Base-by-base conservation (phyloP, 2,329 filamentous ascomycete species). In the Sporothrix variecibatus region DNA sequence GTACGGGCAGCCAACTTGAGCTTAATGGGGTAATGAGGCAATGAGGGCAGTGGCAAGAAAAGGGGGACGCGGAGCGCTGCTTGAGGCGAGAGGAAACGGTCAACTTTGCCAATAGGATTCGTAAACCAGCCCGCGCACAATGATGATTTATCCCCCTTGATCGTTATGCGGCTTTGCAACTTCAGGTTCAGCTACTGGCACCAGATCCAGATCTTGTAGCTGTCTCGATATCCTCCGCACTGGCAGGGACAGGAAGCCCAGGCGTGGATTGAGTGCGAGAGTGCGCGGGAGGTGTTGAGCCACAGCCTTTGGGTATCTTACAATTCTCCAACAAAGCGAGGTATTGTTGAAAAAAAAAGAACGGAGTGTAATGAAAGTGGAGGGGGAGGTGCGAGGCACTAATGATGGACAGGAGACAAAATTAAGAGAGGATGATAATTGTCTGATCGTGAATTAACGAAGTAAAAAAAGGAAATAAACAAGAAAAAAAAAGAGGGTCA, bases 401-500 rank as follows among this genome's bases (percentile, higher is more conserved):
- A 31, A 3, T 20, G 46, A 51, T 31, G 5, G 28, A 34, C 17
- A 26, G 28, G 28, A 3, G 20, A 34, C 34, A 64, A 40, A 34
- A 53, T 3, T 15, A 23, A 38, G 8, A 53, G 20, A 69, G 46
- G 15, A 40, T 34, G 62, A 49, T 38, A 31, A 67, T 28, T 49
- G 3, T 49, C 11, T 2, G 46, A 15, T 38, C 26, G 46, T 15
- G 28, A 56, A 69, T 9, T 15, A 2, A 69, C 15, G 17, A 49
- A 68, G 28, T 8, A 53, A 26, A 2, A 34, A 31, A 26, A 31
- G 12, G 26, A 23, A 69, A 53, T 51, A 34, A 69, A 69, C 28
- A 69, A 53, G 43, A 31, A 53, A 51, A 64, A 64, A 64, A 40
- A 69, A 53, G 20, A 38, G 46, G 28, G 67, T 53, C 43, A 53